A percentile compares a stretch with the other conserved stretches of the same genome.
These are phyloP conservation scores for Neurospora sp. DNA, from an alignment of 2,329 filamentous ascomycete genomes.

Conservation along the genomic window DNA sequence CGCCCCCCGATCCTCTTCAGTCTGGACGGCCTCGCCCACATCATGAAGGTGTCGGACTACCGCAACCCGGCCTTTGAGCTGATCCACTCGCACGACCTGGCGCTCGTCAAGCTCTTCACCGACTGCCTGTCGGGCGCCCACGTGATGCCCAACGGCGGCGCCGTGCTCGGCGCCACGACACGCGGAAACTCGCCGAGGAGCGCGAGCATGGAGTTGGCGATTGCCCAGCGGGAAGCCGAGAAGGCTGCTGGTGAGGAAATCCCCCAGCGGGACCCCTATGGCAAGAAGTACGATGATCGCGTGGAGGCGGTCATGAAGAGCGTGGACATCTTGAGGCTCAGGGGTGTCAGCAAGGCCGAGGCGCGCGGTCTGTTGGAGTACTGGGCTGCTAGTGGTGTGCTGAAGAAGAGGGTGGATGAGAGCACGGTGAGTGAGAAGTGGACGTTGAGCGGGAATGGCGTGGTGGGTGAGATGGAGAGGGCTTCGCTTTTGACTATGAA, in stretches of 20 bases:
- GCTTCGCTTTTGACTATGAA: slow-evolving; percentile 41
- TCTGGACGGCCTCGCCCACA: slow-evolving; percentile 69
- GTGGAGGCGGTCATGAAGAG: slow-evolving; percentile 42
- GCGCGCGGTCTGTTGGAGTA: slow-evolving; percentile 80
- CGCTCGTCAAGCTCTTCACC: slow-evolving; percentile 64
- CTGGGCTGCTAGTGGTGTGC: slow-evolving; percentile 76
- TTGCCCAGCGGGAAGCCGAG: slow-evolving; percentile 44
- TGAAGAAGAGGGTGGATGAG: slow-evolving; percentile 62
- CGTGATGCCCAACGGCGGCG: slow-evolving; percentile 60
- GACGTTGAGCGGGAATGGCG: slow-evolving; percentile 69
- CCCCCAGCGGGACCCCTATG: slow-evolving; percentile 40
- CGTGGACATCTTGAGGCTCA: slow-evolving; percentile 45
- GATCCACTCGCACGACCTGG: slow-evolving; percentile 80
- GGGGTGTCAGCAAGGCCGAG: slow-evolving; percentile 64
- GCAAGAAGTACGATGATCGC: slow-evolving; percentile 45
- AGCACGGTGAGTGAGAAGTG: slow-evolving; percentile 69
- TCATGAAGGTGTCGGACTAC: slow-evolving; percentile 73
- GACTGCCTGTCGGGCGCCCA: slow-evolving; percentile 56
- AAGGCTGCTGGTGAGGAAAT: slow-evolving; percentile 20
- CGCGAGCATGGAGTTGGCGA: slow-evolving; percentile 57
- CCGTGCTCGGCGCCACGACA: slow-evolving; percentile 65
- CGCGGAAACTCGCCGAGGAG: slow-evolving; percentile 57
- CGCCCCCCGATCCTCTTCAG: slow-evolving; percentile 57
- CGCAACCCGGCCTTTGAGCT: slow-evolving; percentile 56
- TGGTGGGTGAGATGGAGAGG: slow-evolving; percentile 79